Base-by-base conservation (phyloP, 441 rosid genomes). In the Syzygium malaccense region DNA sequence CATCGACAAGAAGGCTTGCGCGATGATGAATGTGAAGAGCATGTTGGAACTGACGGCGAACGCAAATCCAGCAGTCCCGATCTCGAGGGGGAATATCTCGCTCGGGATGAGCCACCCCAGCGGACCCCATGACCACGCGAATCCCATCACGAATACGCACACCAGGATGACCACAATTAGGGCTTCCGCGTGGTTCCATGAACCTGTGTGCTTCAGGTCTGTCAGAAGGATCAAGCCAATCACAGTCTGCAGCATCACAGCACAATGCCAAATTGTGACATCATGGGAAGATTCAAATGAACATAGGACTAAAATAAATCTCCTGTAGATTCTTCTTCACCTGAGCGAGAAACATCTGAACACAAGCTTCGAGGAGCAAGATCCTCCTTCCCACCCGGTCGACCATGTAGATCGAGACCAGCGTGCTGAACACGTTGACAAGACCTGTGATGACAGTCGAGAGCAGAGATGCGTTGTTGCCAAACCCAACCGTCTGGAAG, bases 31-130 rank as follows among this genome's bases (percentile, higher is more conserved):
- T 28, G 88, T 86, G 55, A 6, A 62, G 26, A 86, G 78, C 83
- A 87, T 62, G 62, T 87, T 87, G 56, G 80, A 14, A 23, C 88
- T 49, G 4, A 87, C 88, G 23, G 88, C 80, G 14, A 87, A 66
- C 37, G 83, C 57, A 20, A 62, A 68, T 2, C 88, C 88, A 5
- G 88, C 62, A 3, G 85, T 45, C 37, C 88, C 30, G 41, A 85
- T 87, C 84, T 87, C 88, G 9, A 85, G 86, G 64, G 83, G 83
- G 51, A 41, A 75, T 8, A 51, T 75, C 83, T 75, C 83, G n/a
- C 88, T 87, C 41, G 88, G 88, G 88, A 87, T 87, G 57, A 87
- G 84, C 88, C 88, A 87, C 49, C 88, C 85, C 28, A 86, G 88
- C 11, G 88, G 88, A 3, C 88, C 88, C 78, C 88, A 87, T 20